phyloP scores from a whole-genome alignment of 768 basidiomycete genomes.

The Strobilomyces dryophilus region DNA sequence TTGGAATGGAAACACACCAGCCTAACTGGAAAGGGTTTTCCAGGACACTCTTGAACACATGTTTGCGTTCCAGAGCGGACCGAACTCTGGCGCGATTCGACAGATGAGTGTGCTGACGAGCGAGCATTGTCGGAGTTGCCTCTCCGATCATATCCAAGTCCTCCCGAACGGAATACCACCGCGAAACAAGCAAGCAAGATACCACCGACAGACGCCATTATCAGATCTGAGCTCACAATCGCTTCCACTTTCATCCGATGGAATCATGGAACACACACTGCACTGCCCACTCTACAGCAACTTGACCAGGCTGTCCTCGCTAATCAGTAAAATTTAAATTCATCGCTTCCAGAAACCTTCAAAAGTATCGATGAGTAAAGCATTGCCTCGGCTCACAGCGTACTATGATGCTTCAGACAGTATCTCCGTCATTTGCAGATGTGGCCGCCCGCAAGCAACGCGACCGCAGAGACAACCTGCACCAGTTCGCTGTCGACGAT shows the following conservation, averaged over 20 bases:
- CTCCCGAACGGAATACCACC: background rate
- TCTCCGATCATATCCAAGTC: background rate
- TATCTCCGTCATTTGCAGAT: background rate
- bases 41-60: slow-evolving; percentile 64
- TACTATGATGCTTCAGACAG: slow-evolving; percentile 6
- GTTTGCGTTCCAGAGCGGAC: slow-evolving; percentile 48
- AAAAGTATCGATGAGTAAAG: background rate
- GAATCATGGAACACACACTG: too few relatives aligned
- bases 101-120: slow-evolving; percentile 48
- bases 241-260: too few relatives aligned
- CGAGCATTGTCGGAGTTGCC: slow-evolving; percentile 17
- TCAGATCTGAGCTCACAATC: too few relatives aligned
- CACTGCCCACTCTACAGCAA: slow-evolving; percentile 17
- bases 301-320: background rate
- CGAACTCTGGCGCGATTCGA: slow-evolving; percentile 61
- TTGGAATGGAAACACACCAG: slow-evolving; percentile 47
- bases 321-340: too few relatives aligned
- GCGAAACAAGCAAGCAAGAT: too few relatives aligned
- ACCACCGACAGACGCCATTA: too few relatives aligned
- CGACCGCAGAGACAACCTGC: slow-evolving; percentile 21
- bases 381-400: background rate
- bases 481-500: background rate
- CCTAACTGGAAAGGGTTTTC: slow-evolving; percentile 66
- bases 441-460: slow-evolving; percentile 21
- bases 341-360: background rate